These are phyloP conservation scores for Citrus hindsii DNA, from an alignment of 345 rosid genomes.

Conservation along the genomic window DNA sequence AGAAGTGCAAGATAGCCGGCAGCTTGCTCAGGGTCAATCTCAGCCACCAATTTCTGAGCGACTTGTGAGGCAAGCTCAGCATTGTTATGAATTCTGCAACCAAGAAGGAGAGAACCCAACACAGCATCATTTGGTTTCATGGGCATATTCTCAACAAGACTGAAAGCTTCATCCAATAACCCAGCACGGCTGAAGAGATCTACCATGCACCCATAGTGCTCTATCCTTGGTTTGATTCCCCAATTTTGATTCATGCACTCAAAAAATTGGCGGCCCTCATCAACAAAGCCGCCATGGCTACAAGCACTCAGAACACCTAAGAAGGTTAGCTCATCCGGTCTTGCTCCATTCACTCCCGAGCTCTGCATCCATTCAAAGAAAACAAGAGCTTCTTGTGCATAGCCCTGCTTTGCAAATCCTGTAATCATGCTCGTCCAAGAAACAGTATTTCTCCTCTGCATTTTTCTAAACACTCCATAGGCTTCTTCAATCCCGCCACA, in stretches of 20 bases:
- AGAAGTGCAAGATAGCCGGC: slow-evolving; percentile 38
- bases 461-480: slow-evolving; percentile 25
- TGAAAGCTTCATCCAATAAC: slow-evolving; percentile 37
- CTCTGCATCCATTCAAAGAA: slow-evolving; percentile 39
- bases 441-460: slow-evolving; percentile 27
- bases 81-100: slow-evolving; percentile 40
- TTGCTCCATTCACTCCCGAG: slow-evolving; percentile 25
- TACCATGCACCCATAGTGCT: slow-evolving; percentile 47
- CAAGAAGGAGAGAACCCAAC: slow-evolving; percentile 43
- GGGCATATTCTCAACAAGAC: slow-evolving; percentile 37
- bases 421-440: slow-evolving; percentile 45
- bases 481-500: slow-evolving; percentile 43
- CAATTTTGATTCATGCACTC: slow-evolving; percentile 23
- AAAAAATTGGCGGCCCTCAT: slow-evolving; percentile 31
- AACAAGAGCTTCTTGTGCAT: slow-evolving; percentile 33
- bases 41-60: slow-evolving; percentile 23
- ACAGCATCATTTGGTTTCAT: slow-evolving; percentile 37
- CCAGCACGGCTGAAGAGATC: slow-evolving; percentile 49
- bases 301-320: slow-evolving; percentile 42
- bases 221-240: slow-evolving; percentile 38
- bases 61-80: slow-evolving; percentile 38
- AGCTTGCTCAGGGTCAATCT: slow-evolving; percentile 31
- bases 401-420: slow-evolving; percentile 42
- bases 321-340: slow-evolving; percentile 40
- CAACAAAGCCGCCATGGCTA: slow-evolving; percentile 42